A percentile compares a stretch with the other conserved stretches of the same genome.
Evolutionary conservation across 2,329 filamentous ascomycete species (phyloP).

Genomic region (Sarocladium brachiariae): DNA sequence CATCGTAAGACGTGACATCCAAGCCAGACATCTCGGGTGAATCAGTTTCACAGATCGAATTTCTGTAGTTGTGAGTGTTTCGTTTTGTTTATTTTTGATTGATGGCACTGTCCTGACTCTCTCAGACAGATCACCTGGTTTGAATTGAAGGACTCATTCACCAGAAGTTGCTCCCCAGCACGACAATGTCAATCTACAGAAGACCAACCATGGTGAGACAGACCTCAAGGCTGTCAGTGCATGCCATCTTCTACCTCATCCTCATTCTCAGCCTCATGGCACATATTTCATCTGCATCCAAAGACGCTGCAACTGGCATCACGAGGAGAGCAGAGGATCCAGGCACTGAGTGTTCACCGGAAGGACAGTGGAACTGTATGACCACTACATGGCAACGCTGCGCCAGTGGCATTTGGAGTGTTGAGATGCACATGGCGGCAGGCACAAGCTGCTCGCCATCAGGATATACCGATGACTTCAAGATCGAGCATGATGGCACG

Average conservation of each 20-base stretch:
- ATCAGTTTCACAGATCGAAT: not conserved
- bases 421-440: constrained; percentile 32
- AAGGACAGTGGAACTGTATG: constrained; percentile 52
- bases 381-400: constrained; percentile 42
- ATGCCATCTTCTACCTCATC: not conserved
- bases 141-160: too few species aligned
- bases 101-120: too few species aligned
- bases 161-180: too few species aligned
- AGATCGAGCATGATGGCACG: constrained; percentile 25
- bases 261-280: not conserved
- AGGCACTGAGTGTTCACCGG: constrained; percentile 34
- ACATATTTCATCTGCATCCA: not conserved
- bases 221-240: not conserved
- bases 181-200: not conserved
- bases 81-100: too few species aligned
- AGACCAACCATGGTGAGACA: not conserved
- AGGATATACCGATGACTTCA: constrained; percentile 34
- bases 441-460: constrained; percentile 39
- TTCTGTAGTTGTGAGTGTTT: too few species aligned
- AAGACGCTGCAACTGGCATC: not conserved
- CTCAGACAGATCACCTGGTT: too few species aligned
- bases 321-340: constrained; percentile 21
- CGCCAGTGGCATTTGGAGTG: constrained; percentile 39
- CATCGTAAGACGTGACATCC: not conserved
- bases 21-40: not conserved